phyloP scores from a whole-genome alignment of 2,329 filamentous ascomycete genomes.

The Trichoderma harzianum region DNA sequence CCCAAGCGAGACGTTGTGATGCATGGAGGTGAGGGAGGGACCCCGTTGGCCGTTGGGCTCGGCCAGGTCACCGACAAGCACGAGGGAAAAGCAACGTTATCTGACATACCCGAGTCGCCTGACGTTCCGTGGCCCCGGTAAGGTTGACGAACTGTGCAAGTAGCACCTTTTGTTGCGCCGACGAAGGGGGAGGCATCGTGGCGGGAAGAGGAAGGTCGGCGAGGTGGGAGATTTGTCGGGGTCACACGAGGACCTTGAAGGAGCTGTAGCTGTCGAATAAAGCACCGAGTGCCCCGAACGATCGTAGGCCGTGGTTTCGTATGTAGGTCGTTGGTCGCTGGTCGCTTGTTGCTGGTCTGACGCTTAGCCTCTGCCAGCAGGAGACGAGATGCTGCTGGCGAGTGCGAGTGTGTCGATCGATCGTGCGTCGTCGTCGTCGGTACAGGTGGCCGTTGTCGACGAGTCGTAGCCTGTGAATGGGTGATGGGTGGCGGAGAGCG shows the following conservation, averaged over 20 bases:
- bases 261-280: conserved; percentile 3
- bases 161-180: conserved; percentile 40
- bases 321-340: not conserved
- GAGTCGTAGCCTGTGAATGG: not conserved
- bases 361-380: conserved; percentile 2
- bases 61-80: not conserved
- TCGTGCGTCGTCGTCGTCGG: not conserved
- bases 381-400: not conserved
- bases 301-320: not conserved
- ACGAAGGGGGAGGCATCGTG: conserved; percentile 37
- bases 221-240: not conserved
- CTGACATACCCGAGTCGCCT: conserved; percentile 43
- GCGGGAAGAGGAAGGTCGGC: conserved; percentile 16
- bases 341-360: not conserved
- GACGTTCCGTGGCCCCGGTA: conserved; percentile 44
- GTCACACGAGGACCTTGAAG: conserved; percentile 11
- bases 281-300: not conserved
- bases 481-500: not conserved
- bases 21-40: not conserved
- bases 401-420: not conserved
- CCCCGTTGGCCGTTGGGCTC: not conserved
- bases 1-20: conserved; percentile 10
- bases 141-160: conserved; percentile 41
- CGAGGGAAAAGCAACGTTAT: conserved; percentile 3
- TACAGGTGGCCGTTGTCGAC: not conserved